phyloP scores from a whole-genome alignment of 2,329 filamentous ascomycete species.

The Sclerotinia subarctica region DNA sequence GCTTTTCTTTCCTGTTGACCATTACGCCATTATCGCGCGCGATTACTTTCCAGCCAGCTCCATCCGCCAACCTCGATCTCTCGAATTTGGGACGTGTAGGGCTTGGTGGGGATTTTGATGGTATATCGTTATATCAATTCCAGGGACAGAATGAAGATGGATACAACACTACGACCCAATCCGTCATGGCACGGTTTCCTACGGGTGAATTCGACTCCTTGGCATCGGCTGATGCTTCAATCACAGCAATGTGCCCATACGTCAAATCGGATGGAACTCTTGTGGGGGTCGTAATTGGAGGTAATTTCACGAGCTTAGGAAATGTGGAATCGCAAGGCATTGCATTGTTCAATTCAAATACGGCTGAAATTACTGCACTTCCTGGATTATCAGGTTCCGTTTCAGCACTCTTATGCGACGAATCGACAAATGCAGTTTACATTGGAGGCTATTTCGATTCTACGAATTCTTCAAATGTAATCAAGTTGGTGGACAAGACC shows the following conservation, averaged over 20 bases:
- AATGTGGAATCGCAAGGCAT: conserved; percentile 72
- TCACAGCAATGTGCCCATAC: conserved; percentile 84
- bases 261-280: conserved; percentile 62
- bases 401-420: conserved; percentile 77
- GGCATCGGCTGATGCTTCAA: conserved; percentile 75
- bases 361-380: conserved; percentile 67
- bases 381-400: conserved; percentile 81
- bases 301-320: conserved; percentile 91
- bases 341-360: conserved; percentile 75
- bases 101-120: conserved; percentile 83
- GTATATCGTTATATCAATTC: conserved; percentile 86
- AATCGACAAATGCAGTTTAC: conserved; percentile 74
- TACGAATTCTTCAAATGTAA: conserved; percentile 81
- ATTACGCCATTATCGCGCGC: conserved; percentile 47
- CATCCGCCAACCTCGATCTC: conserved; percentile 73
- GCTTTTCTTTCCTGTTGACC: conserved; percentile 41
- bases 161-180: conserved; percentile 68
- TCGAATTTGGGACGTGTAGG: conserved; percentile 76
- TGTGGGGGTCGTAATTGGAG: conserved; percentile 78
- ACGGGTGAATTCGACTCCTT: conserved; percentile 79
- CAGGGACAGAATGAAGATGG: conserved; percentile 70
- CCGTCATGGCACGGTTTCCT: conserved; percentile 76
- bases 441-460: conserved; percentile 83
- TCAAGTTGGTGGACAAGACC: conserved; percentile 69
- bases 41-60: conserved; percentile 58